Percentiles rank a stretch among this genome's conserved stretches.
Conservation (phyloP, 441 rosid genomes). For the Brassica balearica region DNA sequence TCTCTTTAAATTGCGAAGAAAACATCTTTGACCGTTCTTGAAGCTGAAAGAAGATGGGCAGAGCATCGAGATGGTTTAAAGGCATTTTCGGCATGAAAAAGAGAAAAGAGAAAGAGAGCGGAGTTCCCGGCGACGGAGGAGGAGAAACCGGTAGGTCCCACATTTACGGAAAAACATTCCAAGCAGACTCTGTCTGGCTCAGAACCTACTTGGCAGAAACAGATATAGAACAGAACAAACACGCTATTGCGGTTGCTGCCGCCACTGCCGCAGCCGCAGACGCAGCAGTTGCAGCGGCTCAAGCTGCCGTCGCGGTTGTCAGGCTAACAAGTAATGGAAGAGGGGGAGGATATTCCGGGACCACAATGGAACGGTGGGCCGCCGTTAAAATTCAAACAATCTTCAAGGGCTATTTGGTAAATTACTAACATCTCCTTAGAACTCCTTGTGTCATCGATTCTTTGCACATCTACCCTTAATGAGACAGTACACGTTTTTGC, state of each 20-base stretch:
- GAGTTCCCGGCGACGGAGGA: constrained; percentile 12
- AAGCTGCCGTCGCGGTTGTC: constrained; percentile 77
- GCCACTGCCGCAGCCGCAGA: constrained; percentile 80
- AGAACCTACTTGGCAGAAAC: constrained; percentile 68
- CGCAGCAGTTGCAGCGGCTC: constrained; percentile 79
- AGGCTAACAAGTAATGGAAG: constrained; percentile 66
- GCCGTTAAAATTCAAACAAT: constrained; percentile 63
- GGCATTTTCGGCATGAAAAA: constrained; percentile 79
- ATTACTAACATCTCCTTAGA: constrained; percentile 8
- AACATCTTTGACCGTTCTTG: constrained; percentile 26
- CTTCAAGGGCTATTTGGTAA: constrained; percentile 78
- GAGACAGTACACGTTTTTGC: constrained; percentile 39
- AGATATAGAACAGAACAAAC: constrained; percentile 88
- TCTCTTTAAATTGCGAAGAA: constrained; percentile 5
- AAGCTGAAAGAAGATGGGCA: constrained; percentile 65
- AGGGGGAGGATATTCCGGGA: constrained; percentile 40
- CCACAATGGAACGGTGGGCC: constrained; percentile 54
- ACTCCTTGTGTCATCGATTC: not conserved
- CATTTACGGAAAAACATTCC: constrained; percentile 37
- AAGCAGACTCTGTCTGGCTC: constrained; percentile 64
- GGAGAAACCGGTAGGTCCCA: constrained; percentile 20
- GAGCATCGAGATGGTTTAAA: constrained; percentile 85
- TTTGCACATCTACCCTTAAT: constrained; percentile 27
- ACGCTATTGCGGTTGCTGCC: constrained; percentile 88
- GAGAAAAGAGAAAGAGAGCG: constrained; percentile 54